Evolutionary conservation across 139 green algal genomes (phyloP), one percentile per base, ranked within the genome.

Genomic region (Bryopsis sp.): DNA sequence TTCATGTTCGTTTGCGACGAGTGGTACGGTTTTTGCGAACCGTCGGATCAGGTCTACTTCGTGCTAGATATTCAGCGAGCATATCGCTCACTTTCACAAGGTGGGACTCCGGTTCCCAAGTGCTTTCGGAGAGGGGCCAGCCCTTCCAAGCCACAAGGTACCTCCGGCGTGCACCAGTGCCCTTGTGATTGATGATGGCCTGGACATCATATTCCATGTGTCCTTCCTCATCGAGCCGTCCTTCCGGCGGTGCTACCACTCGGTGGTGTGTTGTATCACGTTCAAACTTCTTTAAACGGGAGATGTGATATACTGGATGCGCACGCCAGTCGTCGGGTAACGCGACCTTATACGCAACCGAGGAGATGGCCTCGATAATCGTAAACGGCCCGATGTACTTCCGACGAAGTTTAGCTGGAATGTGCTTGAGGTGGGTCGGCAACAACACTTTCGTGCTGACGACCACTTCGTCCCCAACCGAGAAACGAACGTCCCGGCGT

Each of bases 371-470:
- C 43, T 68, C 8, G 26, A 59, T 63, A 59, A 68, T 47, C 8
- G 26, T 19, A 47, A 68, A 68, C 0, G 61, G 61, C 19, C 61
- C 61, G 7, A 68, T 0, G 11, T 29, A 68, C 11, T 36, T 33
- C 7, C n/a, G 61, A 0, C 34, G n/a, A 68, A 68, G 61, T 47
- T 68, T 39, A 39, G 28, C 22, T 15, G 24, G n/a, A 39, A 68
- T 29, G n/a, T 59, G 58, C 34, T 11, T 54, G 15, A 54, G 62
- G 19, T 68, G 61, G 29, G 58, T 71, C 8, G 68, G 67, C 34
- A 32, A 67, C 7, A 79, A 35, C 43, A n/a, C n/a, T n/a, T n/a
- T n/a, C n/a, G n/a, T n/a, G n/a, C n/a, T n/a, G n/a, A n/a, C n/a
- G n/a, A n/a, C n/a, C n/a, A n/a, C n/a, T n/a, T n/a, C n/a, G n/a